Evolutionary conservation across 495 filamentous ascomycete species (phyloP).

Genomic region (Parathielavia appendiculata): DNA sequence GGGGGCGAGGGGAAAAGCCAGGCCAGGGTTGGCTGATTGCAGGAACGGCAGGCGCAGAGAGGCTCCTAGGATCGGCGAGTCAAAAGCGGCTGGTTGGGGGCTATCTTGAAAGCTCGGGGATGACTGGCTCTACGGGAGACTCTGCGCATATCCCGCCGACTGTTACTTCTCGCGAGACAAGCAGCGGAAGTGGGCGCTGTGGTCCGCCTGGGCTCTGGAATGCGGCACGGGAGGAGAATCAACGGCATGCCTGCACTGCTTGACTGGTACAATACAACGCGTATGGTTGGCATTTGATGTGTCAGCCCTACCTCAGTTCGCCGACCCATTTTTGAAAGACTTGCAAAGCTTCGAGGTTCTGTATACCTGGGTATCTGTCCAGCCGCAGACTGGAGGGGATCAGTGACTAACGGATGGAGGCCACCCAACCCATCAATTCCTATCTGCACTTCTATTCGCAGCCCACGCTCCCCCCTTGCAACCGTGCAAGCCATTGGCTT

Average conservation of each 20-base stretch:
- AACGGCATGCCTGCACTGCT: slow-evolving; percentile 1
- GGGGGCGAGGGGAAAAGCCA: slow-evolving; percentile 1
- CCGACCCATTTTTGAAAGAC: not conserved
- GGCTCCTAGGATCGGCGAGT: slow-evolving; percentile 4
- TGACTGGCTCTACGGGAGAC: not conserved
- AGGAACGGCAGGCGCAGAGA: not conserved
- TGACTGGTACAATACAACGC: not conserved
- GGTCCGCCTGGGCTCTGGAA: not conserved
- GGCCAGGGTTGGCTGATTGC: slow-evolving; percentile 1
- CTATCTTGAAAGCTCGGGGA: not conserved
- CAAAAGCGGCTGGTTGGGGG: slow-evolving; percentile 6
- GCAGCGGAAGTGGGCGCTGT: not conserved
- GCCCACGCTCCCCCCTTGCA: too few relatives aligned
- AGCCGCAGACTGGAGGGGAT: too few relatives aligned
- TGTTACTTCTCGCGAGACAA: not conserved
- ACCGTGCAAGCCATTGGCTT: not conserved
- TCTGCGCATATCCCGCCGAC: not conserved
- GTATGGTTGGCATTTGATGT: not conserved
- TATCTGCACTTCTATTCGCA: too few relatives aligned
- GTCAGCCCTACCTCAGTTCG: not conserved
- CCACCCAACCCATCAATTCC: too few relatives aligned
- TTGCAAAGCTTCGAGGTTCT: too few relatives aligned
- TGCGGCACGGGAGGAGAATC: not conserved
- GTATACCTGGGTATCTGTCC: too few relatives aligned
- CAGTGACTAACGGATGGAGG: too few relatives aligned